These are phyloP conservation scores for Ephemerocybe angulata DNA, from an alignment of 768 basidiomycete species.

Conservation along the genomic window DNA sequence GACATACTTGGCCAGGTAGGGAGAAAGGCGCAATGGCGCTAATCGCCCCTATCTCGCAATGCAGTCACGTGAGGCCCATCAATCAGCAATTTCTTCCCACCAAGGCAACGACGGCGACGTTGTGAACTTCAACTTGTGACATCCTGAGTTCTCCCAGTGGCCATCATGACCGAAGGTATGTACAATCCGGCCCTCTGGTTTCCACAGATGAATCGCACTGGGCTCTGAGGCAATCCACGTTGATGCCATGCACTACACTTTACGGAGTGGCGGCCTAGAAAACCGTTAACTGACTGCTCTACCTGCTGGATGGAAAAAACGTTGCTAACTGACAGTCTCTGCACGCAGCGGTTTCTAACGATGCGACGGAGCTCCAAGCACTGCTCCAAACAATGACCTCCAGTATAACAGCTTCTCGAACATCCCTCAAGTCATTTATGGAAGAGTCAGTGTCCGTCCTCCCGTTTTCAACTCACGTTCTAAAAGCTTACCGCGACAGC, in stretches of 20 bases:
- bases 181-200: not conserved
- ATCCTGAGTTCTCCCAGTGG: not conserved
- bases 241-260: constrained; percentile 48
- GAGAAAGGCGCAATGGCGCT: too few species aligned
- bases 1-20: constrained; percentile 4
- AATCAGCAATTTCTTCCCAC: too few species aligned
- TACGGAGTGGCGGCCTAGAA: constrained; percentile 49
- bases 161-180: constrained; percentile 9
- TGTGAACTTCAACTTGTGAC: too few species aligned
- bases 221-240: constrained; percentile 43
- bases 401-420: constrained; percentile 59
- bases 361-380: constrained; percentile 23
- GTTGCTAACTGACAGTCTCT: constrained; percentile 8
- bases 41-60: too few species aligned
- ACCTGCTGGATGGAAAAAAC: not conserved
- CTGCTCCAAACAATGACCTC: constrained; percentile 54
- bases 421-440: constrained; percentile 49
- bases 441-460: constrained; percentile 44
- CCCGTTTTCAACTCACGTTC: constrained; percentile 10
- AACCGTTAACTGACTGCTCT: constrained; percentile 44
- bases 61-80: too few species aligned
- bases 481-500: constrained; percentile 15
- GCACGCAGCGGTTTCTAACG: constrained; percentile 20
- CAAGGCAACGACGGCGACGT: too few species aligned
- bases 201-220: constrained; percentile 56